These are phyloP conservation scores for Castanopsis chinensis DNA, from an alignment of 306 rosid genomes.

Conservation along the genomic window DNA sequence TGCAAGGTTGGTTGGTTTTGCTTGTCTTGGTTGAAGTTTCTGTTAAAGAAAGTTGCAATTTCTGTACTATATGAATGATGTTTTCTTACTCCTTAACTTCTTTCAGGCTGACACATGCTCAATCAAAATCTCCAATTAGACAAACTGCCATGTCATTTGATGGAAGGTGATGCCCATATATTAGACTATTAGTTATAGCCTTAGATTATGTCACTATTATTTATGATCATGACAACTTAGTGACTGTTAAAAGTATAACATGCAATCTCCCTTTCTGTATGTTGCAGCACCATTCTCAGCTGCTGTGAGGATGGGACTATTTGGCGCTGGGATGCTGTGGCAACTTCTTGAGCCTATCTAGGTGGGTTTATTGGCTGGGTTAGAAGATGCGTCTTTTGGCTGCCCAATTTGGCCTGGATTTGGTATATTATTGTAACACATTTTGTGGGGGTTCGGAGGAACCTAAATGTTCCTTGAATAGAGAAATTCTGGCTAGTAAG, in stretches of 20 bases:
- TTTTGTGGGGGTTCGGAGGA: not conserved
- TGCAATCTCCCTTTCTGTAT: constrained; percentile 1
- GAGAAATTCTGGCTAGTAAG: not conserved
- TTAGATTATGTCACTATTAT: not conserved
- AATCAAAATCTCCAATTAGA: constrained; percentile 84
- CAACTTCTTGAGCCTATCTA: constrained; percentile 25
- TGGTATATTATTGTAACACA: constrained; percentile 13
- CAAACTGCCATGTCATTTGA: constrained; percentile 90
- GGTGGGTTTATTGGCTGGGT: not conserved
- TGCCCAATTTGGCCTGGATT: not conserved
- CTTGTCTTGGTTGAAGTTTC: not conserved
- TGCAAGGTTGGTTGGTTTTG: constrained; percentile 48
- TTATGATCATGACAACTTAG: constrained; percentile 1
- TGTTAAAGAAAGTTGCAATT: not conserved
- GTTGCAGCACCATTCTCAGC: constrained; percentile 77
- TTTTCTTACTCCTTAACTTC: constrained; percentile 11
- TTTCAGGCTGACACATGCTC: constrained; percentile 74
- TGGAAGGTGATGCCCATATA: constrained; percentile 66
- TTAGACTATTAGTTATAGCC: not conserved
- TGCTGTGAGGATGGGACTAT: constrained; percentile 94
- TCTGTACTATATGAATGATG: not conserved
- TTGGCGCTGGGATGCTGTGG: constrained; percentile 94
- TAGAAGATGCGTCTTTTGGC: not conserved
- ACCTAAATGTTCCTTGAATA: not conserved
- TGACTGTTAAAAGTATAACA: not conserved